These are phyloP conservation scores for Aspergillus ruber DNA, from an alignment of 2,329 filamentous ascomycete species.

Conservation along the genomic window DNA sequence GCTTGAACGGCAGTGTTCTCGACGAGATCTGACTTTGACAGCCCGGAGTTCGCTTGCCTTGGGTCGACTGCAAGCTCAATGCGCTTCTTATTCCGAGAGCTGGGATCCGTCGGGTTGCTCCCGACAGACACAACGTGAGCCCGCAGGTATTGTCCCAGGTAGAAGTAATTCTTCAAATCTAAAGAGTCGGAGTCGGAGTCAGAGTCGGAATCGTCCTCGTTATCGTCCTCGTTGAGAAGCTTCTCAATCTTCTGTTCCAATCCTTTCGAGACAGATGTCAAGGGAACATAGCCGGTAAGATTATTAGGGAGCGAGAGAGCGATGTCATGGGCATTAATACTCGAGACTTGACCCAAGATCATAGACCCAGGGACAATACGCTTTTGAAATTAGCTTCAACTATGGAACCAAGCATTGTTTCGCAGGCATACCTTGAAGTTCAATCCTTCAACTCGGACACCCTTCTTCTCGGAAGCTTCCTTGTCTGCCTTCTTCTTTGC, in stretches of 20 bases:
- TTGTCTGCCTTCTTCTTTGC: constrained; percentile 50
- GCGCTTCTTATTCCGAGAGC: constrained; percentile 64
- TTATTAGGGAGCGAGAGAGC: constrained; percentile 86
- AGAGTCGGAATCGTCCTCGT: constrained; percentile 51
- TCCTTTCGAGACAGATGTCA: constrained; percentile 82
- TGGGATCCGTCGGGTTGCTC: constrained; percentile 44
- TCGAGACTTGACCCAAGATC: constrained; percentile 77
- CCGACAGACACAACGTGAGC: constrained; percentile 74
- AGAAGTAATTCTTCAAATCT: constrained; percentile 69
- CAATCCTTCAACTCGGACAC: constrained; percentile 72
- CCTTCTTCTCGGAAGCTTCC: constrained; percentile 43
- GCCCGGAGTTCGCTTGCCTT: constrained; percentile 66
- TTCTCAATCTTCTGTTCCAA: constrained; percentile 70
- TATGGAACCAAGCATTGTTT: background rate
- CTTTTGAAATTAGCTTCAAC: constrained; percentile 44
- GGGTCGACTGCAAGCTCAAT: constrained; percentile 86
- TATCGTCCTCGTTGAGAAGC: constrained; percentile 54
- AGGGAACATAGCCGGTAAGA: constrained; percentile 77
- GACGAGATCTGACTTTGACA: constrained; percentile 67
- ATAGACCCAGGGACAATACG: constrained; percentile 78
- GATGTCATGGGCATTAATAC: constrained; percentile 73
- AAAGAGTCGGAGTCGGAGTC: constrained; percentile 52
- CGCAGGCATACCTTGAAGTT: constrained; percentile 68
- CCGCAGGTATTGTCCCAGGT: constrained; percentile 79
- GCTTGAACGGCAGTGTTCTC: constrained; percentile 76